Evolutionary conservation across 2,329 filamentous ascomycete species (phyloP).

Genomic region (Fusarium protoensiforme): DNA sequence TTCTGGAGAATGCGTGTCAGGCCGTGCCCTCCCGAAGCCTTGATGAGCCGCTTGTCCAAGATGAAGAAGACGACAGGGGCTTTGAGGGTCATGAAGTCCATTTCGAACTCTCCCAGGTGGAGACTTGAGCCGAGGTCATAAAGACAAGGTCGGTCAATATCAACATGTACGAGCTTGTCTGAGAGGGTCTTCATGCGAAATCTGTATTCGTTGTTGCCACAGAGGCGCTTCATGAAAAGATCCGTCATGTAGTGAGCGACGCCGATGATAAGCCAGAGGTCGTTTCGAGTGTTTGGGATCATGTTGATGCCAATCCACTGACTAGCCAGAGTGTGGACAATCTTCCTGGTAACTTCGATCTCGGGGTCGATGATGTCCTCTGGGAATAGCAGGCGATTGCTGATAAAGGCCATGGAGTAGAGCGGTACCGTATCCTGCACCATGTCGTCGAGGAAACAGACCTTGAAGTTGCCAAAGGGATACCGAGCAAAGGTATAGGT

Average conservation of each 20-base stretch:
- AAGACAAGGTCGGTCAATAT: conserved; percentile 84
- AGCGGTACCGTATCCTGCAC: conserved; percentile 78
- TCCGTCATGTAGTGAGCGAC: conserved; percentile 96
- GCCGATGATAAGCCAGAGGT: conserved; percentile 90
- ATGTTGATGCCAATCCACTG: conserved; percentile 97
- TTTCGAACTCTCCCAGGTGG: conserved; percentile 84
- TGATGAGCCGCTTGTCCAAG: conserved; percentile 88
- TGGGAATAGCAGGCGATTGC: conserved; percentile 85
- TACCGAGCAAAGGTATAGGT: conserved; percentile 90
- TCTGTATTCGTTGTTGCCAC: conserved; percentile 93
- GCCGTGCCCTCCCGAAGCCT: conserved; percentile 83
- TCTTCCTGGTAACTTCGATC: conserved; percentile 80
- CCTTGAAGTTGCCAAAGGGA: conserved; percentile 90
- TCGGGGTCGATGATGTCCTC: conserved; percentile 88
- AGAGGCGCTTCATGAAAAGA: conserved; percentile 88
- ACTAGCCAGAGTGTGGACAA: conserved; percentile 86
- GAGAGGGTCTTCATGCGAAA: conserved; percentile 88
- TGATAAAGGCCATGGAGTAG: conserved; percentile 88
- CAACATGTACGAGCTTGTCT: conserved; percentile 83
- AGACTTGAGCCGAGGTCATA: conserved; percentile 82
- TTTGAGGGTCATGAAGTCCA: conserved; percentile 91
- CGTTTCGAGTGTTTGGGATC: conserved; percentile 80
- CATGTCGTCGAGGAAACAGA: conserved; percentile 95
- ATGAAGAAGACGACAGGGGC: conserved; percentile 93
- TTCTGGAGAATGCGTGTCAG: conserved; percentile 87